phyloP scores from a whole-genome alignment of 306 rosid species.

The Elaeagnus macrophylla region DNA sequence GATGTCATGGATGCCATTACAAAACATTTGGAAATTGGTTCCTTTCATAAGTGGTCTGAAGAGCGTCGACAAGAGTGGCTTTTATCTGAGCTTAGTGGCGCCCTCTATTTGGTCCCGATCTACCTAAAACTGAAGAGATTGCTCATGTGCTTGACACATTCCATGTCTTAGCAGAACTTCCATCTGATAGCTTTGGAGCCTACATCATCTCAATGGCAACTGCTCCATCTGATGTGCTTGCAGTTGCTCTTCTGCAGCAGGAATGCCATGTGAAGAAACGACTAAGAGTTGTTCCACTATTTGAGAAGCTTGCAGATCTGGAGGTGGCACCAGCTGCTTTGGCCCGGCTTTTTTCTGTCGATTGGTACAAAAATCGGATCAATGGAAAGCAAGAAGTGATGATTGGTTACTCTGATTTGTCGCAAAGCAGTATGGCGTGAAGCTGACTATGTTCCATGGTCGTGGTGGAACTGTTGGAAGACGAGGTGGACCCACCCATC shows the following conservation, averaged over 20 bases:
- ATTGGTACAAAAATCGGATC: constrained; percentile 74
- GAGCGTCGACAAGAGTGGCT: constrained; percentile 87
- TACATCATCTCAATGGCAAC: constrained; percentile 98
- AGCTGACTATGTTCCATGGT: constrained; percentile 97
- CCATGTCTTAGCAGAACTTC: constrained; percentile 84
- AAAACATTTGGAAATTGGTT: constrained; percentile 79
- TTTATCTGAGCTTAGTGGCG: constrained; percentile 78
- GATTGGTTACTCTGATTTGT: constrained; percentile 97
- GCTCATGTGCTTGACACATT: constrained; percentile 77
- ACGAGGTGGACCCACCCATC: constrained; percentile 99
- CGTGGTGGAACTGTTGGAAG: constrained; percentile 99
- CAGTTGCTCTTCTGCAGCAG: constrained; percentile 86
- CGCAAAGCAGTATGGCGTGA: constrained; percentile 72
- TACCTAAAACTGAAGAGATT: constrained; percentile 86
- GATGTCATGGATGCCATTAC: constrained; percentile 90
- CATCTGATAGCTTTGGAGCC: constrained; percentile 87
- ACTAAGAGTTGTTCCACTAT: constrained; percentile 85
- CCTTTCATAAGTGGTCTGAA: constrained; percentile 91
- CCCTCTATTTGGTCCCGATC: constrained; percentile 91
- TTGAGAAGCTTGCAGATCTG: constrained; percentile 88
- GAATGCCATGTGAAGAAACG: constrained; percentile 76
- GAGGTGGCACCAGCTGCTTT: constrained; percentile 95
- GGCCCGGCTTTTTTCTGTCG: constrained; percentile 74
- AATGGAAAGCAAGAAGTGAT: constrained; percentile 95
- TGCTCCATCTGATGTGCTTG: constrained; percentile 87